These are phyloP conservation scores for Meredithiella fracta DNA, from an alignment of 2,329 filamentous ascomycete genomes.

Conservation along the genomic window DNA sequence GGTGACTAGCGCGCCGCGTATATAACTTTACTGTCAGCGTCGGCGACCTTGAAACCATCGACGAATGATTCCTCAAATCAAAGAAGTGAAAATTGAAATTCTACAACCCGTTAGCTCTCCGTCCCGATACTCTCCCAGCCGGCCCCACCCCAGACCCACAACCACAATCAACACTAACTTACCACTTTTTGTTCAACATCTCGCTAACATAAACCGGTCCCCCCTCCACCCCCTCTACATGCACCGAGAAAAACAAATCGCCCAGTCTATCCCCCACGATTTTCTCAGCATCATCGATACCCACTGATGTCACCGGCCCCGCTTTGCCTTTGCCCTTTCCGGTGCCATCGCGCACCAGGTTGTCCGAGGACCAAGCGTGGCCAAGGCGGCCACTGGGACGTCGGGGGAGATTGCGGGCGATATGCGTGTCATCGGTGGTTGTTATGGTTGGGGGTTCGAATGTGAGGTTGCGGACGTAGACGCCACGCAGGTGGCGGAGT, in stretches of 20 bases:
- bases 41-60: constrained; percentile 48
- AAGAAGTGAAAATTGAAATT: constrained; percentile 86
- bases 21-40: constrained; percentile 56
- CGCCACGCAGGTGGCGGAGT: constrained; percentile 70
- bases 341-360: constrained; percentile 15
- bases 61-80: constrained; percentile 48
- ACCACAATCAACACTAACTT: constrained; percentile 13
- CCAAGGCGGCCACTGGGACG: constrained; percentile 27
- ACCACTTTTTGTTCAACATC: constrained; percentile 56
- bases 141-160: neutral
- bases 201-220: constrained; percentile 88
- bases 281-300: constrained; percentile 52
- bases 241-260: constrained; percentile 80
- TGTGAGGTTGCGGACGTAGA: constrained; percentile 73
- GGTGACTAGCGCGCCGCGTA: constrained; percentile 38
- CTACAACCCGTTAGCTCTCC: constrained; percentile 20
- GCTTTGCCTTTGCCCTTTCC: neutral
- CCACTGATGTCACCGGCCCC: constrained; percentile 32
- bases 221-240: constrained; percentile 42
- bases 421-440: constrained; percentile 63
- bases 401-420: constrained; percentile 45
- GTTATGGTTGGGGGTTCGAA: constrained; percentile 38
- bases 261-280: constrained; percentile 58
- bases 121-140: neutral
- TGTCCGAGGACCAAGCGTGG: constrained; percentile 39